Evolutionary conservation across 2,329 filamentous ascomycete species (phyloP).

Genomic region (Diplodia scrobiculata): DNA sequence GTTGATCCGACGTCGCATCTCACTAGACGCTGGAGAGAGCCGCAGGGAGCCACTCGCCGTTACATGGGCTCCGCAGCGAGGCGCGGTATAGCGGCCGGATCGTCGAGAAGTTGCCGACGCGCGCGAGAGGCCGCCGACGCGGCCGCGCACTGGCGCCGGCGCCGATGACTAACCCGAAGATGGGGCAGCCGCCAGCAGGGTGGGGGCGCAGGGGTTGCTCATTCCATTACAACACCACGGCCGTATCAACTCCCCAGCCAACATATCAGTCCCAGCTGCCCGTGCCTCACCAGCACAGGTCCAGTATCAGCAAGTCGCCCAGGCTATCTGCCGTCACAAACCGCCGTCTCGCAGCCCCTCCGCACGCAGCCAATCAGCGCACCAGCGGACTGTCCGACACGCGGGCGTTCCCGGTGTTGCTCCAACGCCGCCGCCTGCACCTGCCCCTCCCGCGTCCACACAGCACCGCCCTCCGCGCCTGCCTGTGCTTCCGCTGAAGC

Average conservation of each 20-base stretch:
- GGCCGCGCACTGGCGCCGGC: not conserved
- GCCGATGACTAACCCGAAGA: constrained; percentile 16
- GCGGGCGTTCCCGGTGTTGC: constrained; percentile 11
- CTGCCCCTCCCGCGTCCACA: not conserved
- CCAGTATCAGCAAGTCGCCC: not conserved
- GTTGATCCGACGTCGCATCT: constrained; percentile 20
- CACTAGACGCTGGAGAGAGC: constrained; percentile 7
- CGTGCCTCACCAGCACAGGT: not conserved
- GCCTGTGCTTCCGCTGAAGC: not conserved
- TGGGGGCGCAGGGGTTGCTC: not conserved
- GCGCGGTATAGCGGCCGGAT: constrained; percentile 7
- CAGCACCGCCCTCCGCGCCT: not conserved
- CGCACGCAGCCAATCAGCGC: constrained; percentile 8
- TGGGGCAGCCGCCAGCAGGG: not conserved
- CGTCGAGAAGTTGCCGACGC: not conserved
- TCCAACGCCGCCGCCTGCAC: not conserved
- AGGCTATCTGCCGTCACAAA: not conserved
- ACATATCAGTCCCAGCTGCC: constrained; percentile 9
- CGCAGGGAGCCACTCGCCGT: constrained; percentile 10
- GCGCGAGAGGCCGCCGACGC: not conserved
- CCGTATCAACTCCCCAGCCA: constrained; percentile 5
- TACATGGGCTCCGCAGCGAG: not conserved
- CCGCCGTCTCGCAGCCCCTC: not conserved
- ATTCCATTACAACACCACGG: not conserved
- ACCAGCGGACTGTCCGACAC: constrained; percentile 9